Percentiles rank a stretch among this genome's conserved stretches.
Evolutionary conservation across 331 rosid genomes (phyloP).

Genomic region (Dryas integrifolia): DNA sequence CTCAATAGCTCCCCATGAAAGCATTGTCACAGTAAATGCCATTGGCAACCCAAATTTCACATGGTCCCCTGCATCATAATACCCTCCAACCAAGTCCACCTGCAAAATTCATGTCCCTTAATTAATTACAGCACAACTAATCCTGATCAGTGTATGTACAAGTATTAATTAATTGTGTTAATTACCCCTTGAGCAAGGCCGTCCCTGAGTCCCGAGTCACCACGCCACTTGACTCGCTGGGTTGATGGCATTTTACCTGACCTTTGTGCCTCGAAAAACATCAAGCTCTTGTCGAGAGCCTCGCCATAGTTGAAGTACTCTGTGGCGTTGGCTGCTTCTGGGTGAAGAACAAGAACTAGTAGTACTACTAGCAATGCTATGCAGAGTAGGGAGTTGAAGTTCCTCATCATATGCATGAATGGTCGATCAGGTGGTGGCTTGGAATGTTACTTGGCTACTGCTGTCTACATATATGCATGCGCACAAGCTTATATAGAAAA

Average conservation of each 20-base stretch:
- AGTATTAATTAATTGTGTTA: not conserved
- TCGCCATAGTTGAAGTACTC: slow-evolving; percentile 42
- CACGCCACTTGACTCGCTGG: slow-evolving; percentile 68
- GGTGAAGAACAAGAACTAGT: slow-evolving; percentile 16
- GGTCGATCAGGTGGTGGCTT: too few relatives aligned
- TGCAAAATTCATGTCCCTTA: slow-evolving; percentile 16
- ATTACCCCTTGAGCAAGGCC: slow-evolving; percentile 71
- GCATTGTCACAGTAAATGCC: slow-evolving; percentile 73
- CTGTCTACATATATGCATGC: not conserved
- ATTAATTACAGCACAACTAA: not conserved
- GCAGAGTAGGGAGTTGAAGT: slow-evolving; percentile 8
- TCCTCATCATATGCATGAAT: slow-evolving; percentile 17
- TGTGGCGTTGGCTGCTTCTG: slow-evolving; percentile 4
- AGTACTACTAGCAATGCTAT: slow-evolving; percentile 24
- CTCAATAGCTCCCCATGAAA: slow-evolving; percentile 79
- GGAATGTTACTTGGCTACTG: not conserved
- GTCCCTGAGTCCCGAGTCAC: slow-evolving; percentile 70
- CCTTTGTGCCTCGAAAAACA: slow-evolving; percentile 81
- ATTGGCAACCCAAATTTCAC: slow-evolving; percentile 86
- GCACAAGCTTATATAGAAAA: not conserved
- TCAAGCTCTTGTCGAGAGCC: slow-evolving; percentile 67
- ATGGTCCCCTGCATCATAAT: slow-evolving; percentile 90
- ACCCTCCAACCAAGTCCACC: slow-evolving; percentile 85
- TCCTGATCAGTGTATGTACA: not conserved
- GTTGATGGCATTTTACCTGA: slow-evolving; percentile 60